Conservation (phyloP, 2,329 filamentous ascomycete genomes). For the Exophiala sp. region DNA sequence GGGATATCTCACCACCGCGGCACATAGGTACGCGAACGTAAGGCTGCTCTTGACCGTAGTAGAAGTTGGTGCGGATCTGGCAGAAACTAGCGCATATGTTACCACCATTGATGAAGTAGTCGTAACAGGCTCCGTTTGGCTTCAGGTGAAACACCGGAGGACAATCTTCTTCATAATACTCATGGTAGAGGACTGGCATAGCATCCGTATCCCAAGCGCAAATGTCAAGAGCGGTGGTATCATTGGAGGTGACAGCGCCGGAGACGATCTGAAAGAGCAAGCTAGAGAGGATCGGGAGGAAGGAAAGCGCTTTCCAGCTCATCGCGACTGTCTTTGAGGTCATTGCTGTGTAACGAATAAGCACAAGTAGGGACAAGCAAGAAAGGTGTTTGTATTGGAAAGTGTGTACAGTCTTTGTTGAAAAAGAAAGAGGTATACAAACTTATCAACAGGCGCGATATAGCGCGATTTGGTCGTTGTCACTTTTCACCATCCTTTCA, state of each 20-base stretch:
- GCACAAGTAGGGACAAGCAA: too few species aligned
- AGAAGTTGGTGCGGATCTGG: conserved; percentile 7
- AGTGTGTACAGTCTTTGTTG: neutral
- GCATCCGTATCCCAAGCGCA: neutral
- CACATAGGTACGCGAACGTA: conserved; percentile 3
- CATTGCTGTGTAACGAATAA: too few species aligned
- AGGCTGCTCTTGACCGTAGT: conserved; percentile 6
- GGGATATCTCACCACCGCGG: neutral
- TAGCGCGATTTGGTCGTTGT: too few species aligned
- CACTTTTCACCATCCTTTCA: neutral
- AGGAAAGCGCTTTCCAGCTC: too few species aligned
- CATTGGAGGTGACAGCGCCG: neutral
- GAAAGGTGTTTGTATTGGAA: too few species aligned
- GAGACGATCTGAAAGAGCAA: neutral
- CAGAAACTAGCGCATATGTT: conserved; percentile 7
- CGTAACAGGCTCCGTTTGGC: neutral
- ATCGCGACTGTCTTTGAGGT: too few species aligned
- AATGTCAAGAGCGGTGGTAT: neutral
- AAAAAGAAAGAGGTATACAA: neutral
- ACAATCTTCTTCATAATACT: conserved; percentile 4
- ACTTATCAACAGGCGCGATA: neutral
- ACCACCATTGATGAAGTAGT: neutral
- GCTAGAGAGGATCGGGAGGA: too few species aligned
- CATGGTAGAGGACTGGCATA: conserved; percentile 2
- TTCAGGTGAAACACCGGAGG: neutral